Evolutionary conservation across 257 asterid genomes (phyloP), one percentile per base, ranked within the genome.

Genomic region (Plectranthus barbatus): DNA sequence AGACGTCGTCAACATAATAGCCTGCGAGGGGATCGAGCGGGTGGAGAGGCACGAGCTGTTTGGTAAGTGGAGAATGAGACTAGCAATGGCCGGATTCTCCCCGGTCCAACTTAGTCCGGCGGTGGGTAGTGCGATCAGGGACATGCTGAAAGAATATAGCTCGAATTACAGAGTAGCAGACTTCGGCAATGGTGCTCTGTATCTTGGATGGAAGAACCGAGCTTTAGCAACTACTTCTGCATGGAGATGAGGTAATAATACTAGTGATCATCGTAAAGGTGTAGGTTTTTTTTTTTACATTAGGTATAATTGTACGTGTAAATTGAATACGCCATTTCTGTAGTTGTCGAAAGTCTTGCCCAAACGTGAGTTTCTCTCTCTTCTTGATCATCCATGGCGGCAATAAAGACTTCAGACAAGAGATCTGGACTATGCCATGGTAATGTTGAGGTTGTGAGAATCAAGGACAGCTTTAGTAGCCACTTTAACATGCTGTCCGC

Each of bases 11-110:
- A 91, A 91, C 78, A 79, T n/a, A n/a, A n/a, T n/a, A n/a, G n/a
- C n/a, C n/a, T n/a, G n/a, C n/a, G n/a, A n/a, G n/a, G n/a, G n/a
- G 88, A 62, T 47, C 0, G 98, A 88, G 5, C 74, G 98, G 65
- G 85, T 88, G 42, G 98, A 91, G 61, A 86, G 98, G 70, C 98
- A 91, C 4, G 98, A 91, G 72, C 77, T 74, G n/a, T 88, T 86
- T 12, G 88, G 94, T 4, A 85, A 91, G 82, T 91, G 98, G 98
- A 76, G 84, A 48, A 12, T 44, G 74, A 80, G 98, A 51, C 77
- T 91, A 13, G 24, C 17, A 33, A 91, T 88, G 96, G 98, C 95
- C 0, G 94, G 96, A 45, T 91, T 91, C 72, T 12, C 72, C 10
- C 87, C 66, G 1, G 46, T 81, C 39, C 90, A 82, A 0, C 65